Evolutionary conservation across 192 early-diverging fungal genomes (phyloP).

Genomic region (Physocladia obscura): DNA sequence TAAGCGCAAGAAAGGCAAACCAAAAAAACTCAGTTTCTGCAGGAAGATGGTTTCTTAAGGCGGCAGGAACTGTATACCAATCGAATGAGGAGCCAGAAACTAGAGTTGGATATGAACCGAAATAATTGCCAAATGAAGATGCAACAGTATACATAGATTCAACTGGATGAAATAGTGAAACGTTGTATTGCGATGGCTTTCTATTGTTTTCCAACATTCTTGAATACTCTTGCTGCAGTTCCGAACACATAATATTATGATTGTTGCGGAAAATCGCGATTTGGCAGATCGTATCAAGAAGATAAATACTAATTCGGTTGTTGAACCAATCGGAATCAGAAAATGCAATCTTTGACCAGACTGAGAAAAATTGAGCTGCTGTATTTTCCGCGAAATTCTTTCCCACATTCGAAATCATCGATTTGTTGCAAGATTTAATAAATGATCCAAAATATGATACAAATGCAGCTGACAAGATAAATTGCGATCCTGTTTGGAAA

Average conservation of each 20-base stretch:
- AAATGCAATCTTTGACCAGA: slow-evolving; percentile 27
- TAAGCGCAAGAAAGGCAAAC: slow-evolving; percentile 28
- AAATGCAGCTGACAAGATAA: background rate
- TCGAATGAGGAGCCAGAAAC: background rate
- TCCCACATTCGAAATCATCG: background rate
- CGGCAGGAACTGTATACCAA: background rate
- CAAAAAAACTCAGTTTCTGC: slow-evolving; percentile 26
- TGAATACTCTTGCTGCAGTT: slow-evolving; percentile 13
- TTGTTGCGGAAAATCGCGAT: background rate
- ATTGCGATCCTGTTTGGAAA: background rate
- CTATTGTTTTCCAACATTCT: background rate
- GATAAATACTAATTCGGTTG: slow-evolving; percentile 18
- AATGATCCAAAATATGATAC: slow-evolving; percentile 1
- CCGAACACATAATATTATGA: background rate
- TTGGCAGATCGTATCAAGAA: slow-evolving; percentile 24
- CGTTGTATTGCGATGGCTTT: background rate
- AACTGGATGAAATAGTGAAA: slow-evolving; percentile 25
- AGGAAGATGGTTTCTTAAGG: background rate
- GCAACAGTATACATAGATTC: slow-evolving; percentile 23
- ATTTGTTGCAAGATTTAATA: background rate
- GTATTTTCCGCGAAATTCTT: background rate
- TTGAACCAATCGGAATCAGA: slow-evolving; percentile 26
- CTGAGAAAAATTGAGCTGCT: background rate
- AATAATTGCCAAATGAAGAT: slow-evolving; percentile 15
- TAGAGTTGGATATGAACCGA: slow-evolving; percentile 22